A percentile compares a stretch with the other conserved stretches of the same genome.
phyloP scores from a whole-genome alignment of 129 eudicot species.

The Ambrosia trifida region DNA sequence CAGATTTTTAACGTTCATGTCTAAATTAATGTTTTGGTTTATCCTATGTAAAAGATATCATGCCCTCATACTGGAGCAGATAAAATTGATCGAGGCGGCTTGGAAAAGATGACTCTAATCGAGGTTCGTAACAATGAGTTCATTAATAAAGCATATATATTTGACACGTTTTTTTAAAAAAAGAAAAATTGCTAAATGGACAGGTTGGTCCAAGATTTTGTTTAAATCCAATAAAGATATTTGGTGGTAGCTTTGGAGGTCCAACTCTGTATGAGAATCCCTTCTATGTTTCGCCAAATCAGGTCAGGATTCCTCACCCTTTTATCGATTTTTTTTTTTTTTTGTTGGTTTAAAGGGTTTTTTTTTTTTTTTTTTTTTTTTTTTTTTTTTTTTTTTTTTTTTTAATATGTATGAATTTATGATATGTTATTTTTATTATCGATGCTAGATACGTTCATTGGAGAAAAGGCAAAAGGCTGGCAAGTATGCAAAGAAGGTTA shows the following conservation, averaged over 20 bases:
- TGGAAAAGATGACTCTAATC: conserved; percentile 88
- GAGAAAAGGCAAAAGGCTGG: conserved; percentile 83
- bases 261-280: conserved; percentile 94
- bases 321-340: too few relatives aligned
- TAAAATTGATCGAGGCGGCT: conserved; percentile 76
- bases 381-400: too few relatives aligned
- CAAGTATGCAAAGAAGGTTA: conserved; percentile 83
- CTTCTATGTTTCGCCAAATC: conserved; percentile 80
- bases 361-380: too few relatives aligned
- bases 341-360: too few relatives aligned
- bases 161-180: conserved; percentile 10
- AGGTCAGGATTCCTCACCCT: conserved; percentile 42
- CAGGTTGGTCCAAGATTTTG: conserved; percentile 99
- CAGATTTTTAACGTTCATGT: not conserved
- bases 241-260: conserved; percentile 97
- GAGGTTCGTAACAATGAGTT: conserved; percentile 57
- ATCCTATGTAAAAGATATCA: conserved; percentile 51
- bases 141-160: not conserved
- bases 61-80: conserved; percentile 72
- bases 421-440: not conserved
- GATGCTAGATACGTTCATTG: conserved; percentile 58
- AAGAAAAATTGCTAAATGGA: not conserved
- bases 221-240: conserved; percentile 79
- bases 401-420: not conserved
- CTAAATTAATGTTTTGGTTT: too few relatives aligned